Percentiles rank a stretch among this genome's conserved stretches.
Conservation (phyloP, 495 filamentous ascomycete species). For the Penicillium samsonianum region DNA sequence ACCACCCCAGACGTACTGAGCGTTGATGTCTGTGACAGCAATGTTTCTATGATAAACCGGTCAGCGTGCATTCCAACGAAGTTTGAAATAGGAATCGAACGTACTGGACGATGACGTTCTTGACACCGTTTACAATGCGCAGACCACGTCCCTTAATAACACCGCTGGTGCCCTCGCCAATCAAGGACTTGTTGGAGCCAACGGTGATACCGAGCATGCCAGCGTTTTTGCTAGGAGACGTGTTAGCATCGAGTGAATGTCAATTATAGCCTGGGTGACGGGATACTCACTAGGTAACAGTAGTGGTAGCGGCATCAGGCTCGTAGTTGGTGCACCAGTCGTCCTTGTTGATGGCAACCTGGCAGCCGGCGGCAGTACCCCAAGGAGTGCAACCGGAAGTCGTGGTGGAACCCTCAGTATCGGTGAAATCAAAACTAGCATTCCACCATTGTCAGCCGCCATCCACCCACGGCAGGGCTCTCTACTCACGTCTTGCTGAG, state of each 20-base stretch:
- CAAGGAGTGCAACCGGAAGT: conserved; percentile 48
- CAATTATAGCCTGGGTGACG: not conserved
- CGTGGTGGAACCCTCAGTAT: conserved; percentile 42
- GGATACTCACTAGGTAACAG: conserved; percentile 38
- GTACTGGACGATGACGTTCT: conserved; percentile 51
- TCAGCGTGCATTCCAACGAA: not conserved
- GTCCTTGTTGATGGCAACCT: conserved; percentile 55
- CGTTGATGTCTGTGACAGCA: conserved; percentile 49
- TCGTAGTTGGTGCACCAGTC: conserved; percentile 50
- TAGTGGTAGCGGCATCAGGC: conserved; percentile 33
- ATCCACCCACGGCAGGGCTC: not conserved
- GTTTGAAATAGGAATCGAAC: not conserved
- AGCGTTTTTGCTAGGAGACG: conserved; percentile 35
- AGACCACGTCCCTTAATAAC: conserved; percentile 48
- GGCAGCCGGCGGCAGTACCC: conserved; percentile 45
- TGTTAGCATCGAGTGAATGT: conserved; percentile 3
- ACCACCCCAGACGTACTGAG: conserved; percentile 52
- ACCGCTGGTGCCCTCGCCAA: conserved; percentile 41
- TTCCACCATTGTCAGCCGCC: not conserved
- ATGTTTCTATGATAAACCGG: conserved; percentile 36
- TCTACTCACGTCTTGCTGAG: conserved; percentile 31
- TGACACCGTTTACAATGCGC: conserved; percentile 43
- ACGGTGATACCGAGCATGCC: conserved; percentile 47
- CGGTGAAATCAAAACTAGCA: conserved; percentile 41
- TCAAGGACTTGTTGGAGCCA: conserved; percentile 46